phyloP scores from a whole-genome alignment of 306 rosid genomes.

The Castanopsis chinensis region DNA sequence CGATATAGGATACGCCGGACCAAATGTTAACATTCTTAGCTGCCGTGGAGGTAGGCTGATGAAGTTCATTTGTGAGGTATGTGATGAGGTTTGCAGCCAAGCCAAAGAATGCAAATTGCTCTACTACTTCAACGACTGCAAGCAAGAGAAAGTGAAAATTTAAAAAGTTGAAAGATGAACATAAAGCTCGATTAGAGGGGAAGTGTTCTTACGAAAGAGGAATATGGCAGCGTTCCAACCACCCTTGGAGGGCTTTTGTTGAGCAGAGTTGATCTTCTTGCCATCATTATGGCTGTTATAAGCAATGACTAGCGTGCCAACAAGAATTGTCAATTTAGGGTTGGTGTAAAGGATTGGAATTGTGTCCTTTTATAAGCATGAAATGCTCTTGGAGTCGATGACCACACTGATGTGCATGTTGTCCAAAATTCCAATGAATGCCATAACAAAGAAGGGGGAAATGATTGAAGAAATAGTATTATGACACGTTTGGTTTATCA shows the following conservation, averaged over 20 bases:
- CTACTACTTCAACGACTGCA: conserved; percentile 50
- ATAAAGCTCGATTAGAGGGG: neutral
- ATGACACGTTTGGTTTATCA: no score
- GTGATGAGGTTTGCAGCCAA: conserved; percentile 38
- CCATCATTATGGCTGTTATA: neutral
- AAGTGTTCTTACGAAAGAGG: conserved; percentile 24
- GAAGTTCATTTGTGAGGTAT: conserved; percentile 34
- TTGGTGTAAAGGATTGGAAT: no score
- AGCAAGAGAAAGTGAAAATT: neutral
- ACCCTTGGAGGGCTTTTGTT: neutral
- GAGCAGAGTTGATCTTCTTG: neutral
- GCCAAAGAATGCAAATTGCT: conserved; percentile 44
- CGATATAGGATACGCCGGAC: conserved; percentile 42
- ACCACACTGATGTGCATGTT: no score
- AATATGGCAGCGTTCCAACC: conserved; percentile 35
- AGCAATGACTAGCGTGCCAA: neutral
- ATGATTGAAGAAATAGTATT: no score
- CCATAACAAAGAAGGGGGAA: no score
- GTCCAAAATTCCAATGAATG: no score
- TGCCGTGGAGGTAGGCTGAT: conserved; percentile 20
- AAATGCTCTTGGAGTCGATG: no score
- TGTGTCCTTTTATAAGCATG: no score
- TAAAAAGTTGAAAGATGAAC: neutral
- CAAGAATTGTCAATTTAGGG: neutral
- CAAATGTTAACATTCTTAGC: conserved; percentile 46